Percentiles rank a stretch among this genome's conserved stretches.
Conservation (phyloP, 495 filamentous ascomycete species). For the Tuber umbilicatum region DNA sequence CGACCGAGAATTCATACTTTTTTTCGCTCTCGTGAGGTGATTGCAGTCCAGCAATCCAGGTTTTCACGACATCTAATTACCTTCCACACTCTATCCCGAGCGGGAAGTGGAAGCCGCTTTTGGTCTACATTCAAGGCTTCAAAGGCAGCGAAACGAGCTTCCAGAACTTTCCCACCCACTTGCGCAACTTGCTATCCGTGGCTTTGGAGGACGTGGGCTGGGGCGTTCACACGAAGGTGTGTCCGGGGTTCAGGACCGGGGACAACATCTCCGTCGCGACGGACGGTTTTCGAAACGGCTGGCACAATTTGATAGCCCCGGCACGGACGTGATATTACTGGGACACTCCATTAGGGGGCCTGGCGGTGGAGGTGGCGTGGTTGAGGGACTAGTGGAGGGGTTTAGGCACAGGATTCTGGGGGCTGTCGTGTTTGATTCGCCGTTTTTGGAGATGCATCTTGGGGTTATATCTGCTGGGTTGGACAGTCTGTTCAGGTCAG, state of each 20-base stretch:
- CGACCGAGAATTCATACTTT: not conserved
- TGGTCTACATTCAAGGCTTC: too few species aligned
- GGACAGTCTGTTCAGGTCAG: slow-evolving; percentile 63
- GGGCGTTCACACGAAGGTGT: too few species aligned
- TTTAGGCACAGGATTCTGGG: too few species aligned
- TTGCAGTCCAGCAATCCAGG: not conserved
- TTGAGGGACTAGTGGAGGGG: slow-evolving; percentile 45
- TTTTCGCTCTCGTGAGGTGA: not conserved
- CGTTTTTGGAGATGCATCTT: slow-evolving; percentile 82
- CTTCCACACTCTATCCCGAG: too few species aligned
- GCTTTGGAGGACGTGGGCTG: too few species aligned
- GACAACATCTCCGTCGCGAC: slow-evolving; percentile 48
- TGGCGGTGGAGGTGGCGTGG: slow-evolving; percentile 67
- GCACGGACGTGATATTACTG: slow-evolving; percentile 72
- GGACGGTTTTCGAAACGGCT: slow-evolving; percentile 79
- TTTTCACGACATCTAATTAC: too few species aligned
- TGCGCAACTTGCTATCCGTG: too few species aligned
- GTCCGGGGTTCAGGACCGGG: too few species aligned
- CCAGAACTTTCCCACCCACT: too few species aligned
- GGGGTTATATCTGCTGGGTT: slow-evolving; percentile 76
- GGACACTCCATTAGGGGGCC: slow-evolving; percentile 85
- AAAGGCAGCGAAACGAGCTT: too few species aligned
- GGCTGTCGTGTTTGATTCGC: slow-evolving; percentile 31
- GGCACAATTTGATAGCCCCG: slow-evolving; percentile 63
- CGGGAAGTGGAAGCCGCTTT: too few species aligned